Percentiles rank a stretch among this genome's conserved stretches.
Evolutionary conservation across 805 yeast species (phyloP).

Genomic region (Schizosaccharomyces osmophilus): DNA sequence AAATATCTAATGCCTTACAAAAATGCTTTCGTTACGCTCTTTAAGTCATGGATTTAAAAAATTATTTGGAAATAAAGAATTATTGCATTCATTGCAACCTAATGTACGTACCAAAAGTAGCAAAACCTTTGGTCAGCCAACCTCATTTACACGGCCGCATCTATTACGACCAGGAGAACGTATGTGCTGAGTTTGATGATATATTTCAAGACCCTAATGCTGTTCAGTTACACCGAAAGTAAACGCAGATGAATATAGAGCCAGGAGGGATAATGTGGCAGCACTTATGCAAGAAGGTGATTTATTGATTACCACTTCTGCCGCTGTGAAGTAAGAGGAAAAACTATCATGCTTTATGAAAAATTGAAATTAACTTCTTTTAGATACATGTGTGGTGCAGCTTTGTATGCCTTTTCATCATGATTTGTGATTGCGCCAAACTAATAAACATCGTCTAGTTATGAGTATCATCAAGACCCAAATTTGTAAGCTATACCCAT

Average conservation of each 20-base stretch:
- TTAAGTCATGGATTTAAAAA: too few relatives aligned
- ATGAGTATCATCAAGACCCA: slow-evolving; percentile 78
- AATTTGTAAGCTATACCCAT: slow-evolving; percentile 26
- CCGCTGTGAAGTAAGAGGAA: background rate
- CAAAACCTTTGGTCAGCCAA: slow-evolving; percentile 3
- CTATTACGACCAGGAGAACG: background rate
- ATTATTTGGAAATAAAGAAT: too few relatives aligned
- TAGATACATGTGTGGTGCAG: background rate
- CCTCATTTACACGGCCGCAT: slow-evolving; percentile 1
- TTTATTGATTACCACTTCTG: slow-evolving; percentile 26
- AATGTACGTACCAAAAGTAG: background rate
- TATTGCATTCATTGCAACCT: too few relatives aligned
- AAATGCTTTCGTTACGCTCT: too few relatives aligned
- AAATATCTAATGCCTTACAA: too few relatives aligned
- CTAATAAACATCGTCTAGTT: slow-evolving; percentile 76
- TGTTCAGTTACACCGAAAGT: slow-evolving; percentile 54
- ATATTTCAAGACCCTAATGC: background rate
- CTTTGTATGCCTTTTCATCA: background rate
- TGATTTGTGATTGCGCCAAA: slow-evolving; percentile 38
- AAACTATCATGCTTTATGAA: background rate
- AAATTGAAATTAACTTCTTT: background rate
- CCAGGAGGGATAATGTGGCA: slow-evolving; percentile 40
- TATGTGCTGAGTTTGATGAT: background rate
- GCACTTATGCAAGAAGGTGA: slow-evolving; percentile 34
- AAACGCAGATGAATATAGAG: slow-evolving; percentile 54